Base-by-base conservation (phyloP, 257 asterid species). In the Hygrophila difformis region DNA sequence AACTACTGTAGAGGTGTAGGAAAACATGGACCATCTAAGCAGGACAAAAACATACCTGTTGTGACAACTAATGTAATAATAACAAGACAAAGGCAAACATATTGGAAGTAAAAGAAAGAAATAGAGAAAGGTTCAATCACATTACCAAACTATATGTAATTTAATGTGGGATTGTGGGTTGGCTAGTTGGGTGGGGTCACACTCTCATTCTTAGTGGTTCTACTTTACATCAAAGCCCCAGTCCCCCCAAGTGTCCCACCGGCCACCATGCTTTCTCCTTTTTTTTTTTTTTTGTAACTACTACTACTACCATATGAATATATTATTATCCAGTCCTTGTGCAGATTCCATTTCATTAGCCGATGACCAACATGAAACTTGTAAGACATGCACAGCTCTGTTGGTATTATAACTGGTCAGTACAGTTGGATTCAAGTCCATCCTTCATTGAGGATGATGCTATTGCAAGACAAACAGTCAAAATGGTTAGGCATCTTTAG, bases 21-120 rank as follows among this genome's bases (percentile, higher is more conserved):
- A 44, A 55, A 43, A 28, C 15, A 3, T 5, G 51, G 55, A 12
- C 44, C 29, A 39, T 44, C 51, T 43, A 44, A 59, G 53, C 35
- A 51, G 48, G 51, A 54, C 17, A 63, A 55, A 60, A 56, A 44
- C 16, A 53, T 49, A 62, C 64, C 61, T 61, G 49, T 62, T 33
- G 38, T 38, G 66, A 71, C 76, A 72, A 65, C 79, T 72, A 60
- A 67, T 33, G 66, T 38, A 58, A 61, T 57, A 59, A 65, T 62
- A 68, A 49, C 36, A 54, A 39, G 42, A 62, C 60, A 44, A 50
- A 49, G 8, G 11, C 22, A 40, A 40, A 20, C 10, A 12, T 12
- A 43, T 26, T 21, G 12, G n/a, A 8, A 39, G 31, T 8, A 12
- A 36, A 1, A 5, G 10, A 21, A 40, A 51, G 12, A 45, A 45